Base-by-base conservation (phyloP, 768 basidiomycete genomes). In the Gyrodon lividus region DNA sequence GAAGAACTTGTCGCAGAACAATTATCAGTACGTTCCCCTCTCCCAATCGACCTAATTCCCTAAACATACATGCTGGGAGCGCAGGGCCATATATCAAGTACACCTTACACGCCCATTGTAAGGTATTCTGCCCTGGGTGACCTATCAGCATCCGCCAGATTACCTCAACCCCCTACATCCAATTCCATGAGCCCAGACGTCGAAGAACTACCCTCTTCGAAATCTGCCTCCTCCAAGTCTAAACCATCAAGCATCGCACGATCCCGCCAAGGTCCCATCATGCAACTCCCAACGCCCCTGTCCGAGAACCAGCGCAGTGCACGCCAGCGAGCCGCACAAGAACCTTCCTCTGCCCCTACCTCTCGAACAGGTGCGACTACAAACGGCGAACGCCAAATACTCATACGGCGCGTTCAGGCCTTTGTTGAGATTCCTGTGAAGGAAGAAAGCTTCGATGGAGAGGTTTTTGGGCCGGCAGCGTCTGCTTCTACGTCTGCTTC, bases 321-420 rank as follows among this genome's bases (percentile, higher is more conserved):
- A 44, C 65, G 67, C 31, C 58, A 59, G 43, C 64, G 63, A 55
- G 35, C 28, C 23, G 13, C 44, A 9, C 62, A 59, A 33, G 51
- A 46, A 23, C 31, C 49, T 14, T 38, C 19, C 3, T 34, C 40
- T 22, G 38, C 34, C 17, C 20, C 37, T 6, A 3, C 34, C 16
- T 26, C 54, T 7, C 60, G 58, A 13, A 35, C 43, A 22, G 56
- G 43, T 41, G 41, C 54, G 5, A 39, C 39, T 19, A 47, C 53
- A 38, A 64, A 49, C 22, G 24, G 55, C n/a, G 20, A 56, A 28
- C 59, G 55, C 2, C 65, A 67, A 20, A 40, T 60, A 17, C 33
- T 89, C 14, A 74, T 89, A 37, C 79, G 87, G 19, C 81, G 83
- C 30, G 87, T 89, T 7, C 79, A 81, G 19, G 83, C 87, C 23